Conservation (phyloP, 2,329 filamentous ascomycete genomes). For the Diaporthe longicolla region DNA sequence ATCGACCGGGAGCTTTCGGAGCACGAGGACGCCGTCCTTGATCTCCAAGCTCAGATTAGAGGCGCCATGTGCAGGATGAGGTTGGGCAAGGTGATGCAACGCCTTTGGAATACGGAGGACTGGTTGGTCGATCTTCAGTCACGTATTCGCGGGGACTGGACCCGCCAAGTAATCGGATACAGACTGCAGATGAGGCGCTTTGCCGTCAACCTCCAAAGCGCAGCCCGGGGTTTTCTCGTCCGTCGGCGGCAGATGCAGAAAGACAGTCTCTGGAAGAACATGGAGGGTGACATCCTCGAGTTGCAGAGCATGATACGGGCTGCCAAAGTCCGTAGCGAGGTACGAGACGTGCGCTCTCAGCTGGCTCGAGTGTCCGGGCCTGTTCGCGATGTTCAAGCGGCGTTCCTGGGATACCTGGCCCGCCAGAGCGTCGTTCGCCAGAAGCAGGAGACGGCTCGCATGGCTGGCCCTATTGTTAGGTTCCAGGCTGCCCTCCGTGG, state of each 20-base stretch:
- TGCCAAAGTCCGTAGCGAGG: slow-evolving; percentile 72
- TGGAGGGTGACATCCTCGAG: slow-evolving; percentile 79
- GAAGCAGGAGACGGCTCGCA: slow-evolving; percentile 67
- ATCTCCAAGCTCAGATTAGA: slow-evolving; percentile 89
- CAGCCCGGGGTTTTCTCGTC: slow-evolving; percentile 80
- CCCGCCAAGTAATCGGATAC: slow-evolving; percentile 86
- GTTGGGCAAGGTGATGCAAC: slow-evolving; percentile 87
- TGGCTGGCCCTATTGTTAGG: slow-evolving; percentile 65
- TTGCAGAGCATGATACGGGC: slow-evolving; percentile 87
- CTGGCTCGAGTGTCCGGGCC: slow-evolving; percentile 74
- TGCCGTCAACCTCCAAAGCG: slow-evolving; percentile 84
- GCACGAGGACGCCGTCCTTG: slow-evolving; percentile 78
- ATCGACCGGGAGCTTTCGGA: slow-evolving; percentile 86
- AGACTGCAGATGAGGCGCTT: slow-evolving; percentile 86
- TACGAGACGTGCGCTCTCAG: slow-evolving; percentile 69
- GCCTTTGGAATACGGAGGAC: slow-evolving; percentile 88
- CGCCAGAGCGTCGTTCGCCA: slow-evolving; percentile 70
- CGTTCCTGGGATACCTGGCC: slow-evolving; percentile 76
- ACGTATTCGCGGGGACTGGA: slow-evolving; percentile 88
- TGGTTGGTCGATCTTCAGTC: slow-evolving; percentile 86
- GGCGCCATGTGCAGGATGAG: slow-evolving; percentile 84
- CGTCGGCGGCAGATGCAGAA: slow-evolving; percentile 74
- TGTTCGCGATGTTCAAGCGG: slow-evolving; percentile 75
- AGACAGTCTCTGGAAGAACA: slow-evolving; percentile 77
- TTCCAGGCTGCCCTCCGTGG: slow-evolving; percentile 77